Base-by-base conservation (phyloP, 129 eudicot genomes). In the Mikania micrantha region DNA sequence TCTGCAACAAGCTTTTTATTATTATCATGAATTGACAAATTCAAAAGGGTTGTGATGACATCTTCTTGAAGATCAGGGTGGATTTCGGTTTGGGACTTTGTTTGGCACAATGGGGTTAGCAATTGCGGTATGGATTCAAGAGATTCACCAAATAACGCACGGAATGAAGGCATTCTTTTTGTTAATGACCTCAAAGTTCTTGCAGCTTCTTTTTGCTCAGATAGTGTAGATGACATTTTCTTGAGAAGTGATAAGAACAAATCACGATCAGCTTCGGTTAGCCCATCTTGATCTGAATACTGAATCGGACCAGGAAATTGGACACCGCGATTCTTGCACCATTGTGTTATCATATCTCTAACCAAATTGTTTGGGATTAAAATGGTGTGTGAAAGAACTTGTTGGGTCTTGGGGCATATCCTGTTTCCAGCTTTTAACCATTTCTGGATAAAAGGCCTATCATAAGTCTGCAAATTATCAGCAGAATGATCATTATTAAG, bases 1-100 rank as follows among this genome's bases (percentile, higher is more conserved):
- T 89, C 99, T 4, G 88, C 99, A n/a, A 93, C 96, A 7, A 84
- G 90, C 67, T 89, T 93, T 78, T 89, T 93, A 79, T 93, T 93
- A 40, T 82, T 89, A 69, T 93, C 99, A 58, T 93, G 88, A 57
- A 93, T 93, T 5, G 99, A 93, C 8, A 88, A 74, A 77, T 93
- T 93, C 80, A 93, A 70, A 24, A 93, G 73, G 3, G 95, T 93
- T 8, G 99, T 93, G 47, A 93, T 81, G 60, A 93, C 31, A 78
- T 93, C 99, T 74, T 90, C 97, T 77, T 87, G 97, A 36, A 90
- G 95, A 68, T 84, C 90, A 4, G 78, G 89, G 66, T 86, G 85
- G 60, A 78, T 49, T 28, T 75, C 85, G n/a, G 59, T 77, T 20
- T 47, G 71, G 0, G 84, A 60, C 57, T 80, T 68, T 66, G 22